Percentiles rank a stretch among this genome's conserved stretches.
Conservation (phyloP, 352 stramenopile genomes). For the Pythium brachiatum region DNA sequence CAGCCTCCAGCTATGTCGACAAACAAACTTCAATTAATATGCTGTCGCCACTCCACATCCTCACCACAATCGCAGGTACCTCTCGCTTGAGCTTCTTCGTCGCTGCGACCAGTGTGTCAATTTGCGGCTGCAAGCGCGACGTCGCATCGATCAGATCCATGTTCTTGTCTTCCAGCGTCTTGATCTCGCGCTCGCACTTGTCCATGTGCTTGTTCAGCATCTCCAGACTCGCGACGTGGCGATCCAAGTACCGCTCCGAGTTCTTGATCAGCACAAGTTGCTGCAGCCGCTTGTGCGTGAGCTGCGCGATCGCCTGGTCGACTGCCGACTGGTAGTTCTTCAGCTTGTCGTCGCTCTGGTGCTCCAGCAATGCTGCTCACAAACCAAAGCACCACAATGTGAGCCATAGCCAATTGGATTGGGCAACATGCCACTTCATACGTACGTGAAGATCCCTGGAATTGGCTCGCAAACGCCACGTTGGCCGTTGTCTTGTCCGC, state of each 20-base stretch:
- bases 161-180: slow-evolving; percentile 69
- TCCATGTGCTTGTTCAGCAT: slow-evolving; percentile 71
- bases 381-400: background rate
- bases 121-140: slow-evolving; percentile 51
- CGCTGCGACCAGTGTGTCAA: slow-evolving; percentile 38
- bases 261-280: slow-evolving; percentile 73
- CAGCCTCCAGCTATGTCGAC: slow-evolving; percentile 44
- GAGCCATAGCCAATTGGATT: background rate
- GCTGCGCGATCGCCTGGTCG: slow-evolving; percentile 36
- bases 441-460: slow-evolving; percentile 61
- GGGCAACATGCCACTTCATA: background rate
- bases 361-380: slow-evolving; percentile 47
- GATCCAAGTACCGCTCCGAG: slow-evolving; percentile 72
- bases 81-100: slow-evolving; percentile 76
- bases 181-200: slow-evolving; percentile 69
- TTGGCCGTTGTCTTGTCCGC: slow-evolving; percentile 36
- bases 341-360: slow-evolving; percentile 57
- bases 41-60: no score
- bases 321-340: slow-evolving; percentile 42
- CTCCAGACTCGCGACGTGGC: slow-evolving; percentile 63
- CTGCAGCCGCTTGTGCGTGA: slow-evolving; percentile 70
- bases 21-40: background rate
- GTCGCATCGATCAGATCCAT: slow-evolving; percentile 60
- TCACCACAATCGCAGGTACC: slow-evolving; percentile 20
- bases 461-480: slow-evolving; percentile 72